Evolutionary conservation across 805 yeast species (phyloP), one percentile per base, ranked within the genome.

Genomic region (Candida vartiovaarae): DNA sequence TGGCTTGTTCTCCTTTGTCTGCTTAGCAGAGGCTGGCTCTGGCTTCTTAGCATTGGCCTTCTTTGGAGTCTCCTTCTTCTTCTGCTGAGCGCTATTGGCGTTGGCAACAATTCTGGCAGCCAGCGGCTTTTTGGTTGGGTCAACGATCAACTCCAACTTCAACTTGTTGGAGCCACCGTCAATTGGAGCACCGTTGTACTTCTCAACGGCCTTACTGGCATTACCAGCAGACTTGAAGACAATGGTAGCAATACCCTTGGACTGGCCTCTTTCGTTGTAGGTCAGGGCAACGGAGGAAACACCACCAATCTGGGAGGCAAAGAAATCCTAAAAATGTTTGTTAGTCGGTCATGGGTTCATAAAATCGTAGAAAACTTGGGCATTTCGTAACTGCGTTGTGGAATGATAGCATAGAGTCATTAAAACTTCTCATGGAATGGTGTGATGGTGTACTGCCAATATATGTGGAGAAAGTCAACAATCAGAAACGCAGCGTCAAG

Each of bases 171-270:
- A 75, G 48, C 97, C 97, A 43, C 82, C 82, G 62, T 93, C 99
- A 57, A 93, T 85, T 59, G 96, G 90, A 37, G 95, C 91, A 60
- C 93, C 91, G 65, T 91, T 85, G 71, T 83, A 91, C 59, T 81
- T 82, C 59, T 80, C 78, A 57, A 85, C 85, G 40, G 96, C 95
- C 57, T 70, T 73, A 49, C 76, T 68, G 41, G 98, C 98, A 62
- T 75, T 74, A 47, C 81, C 80, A 41, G 76, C 64, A 46, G 73
- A 71, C 60, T 70, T 78, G 73, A 93, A 93, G 46, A 82, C 72
- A 57, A 93, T 77, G 45, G 93, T 88, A 50, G 95, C 96, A 70
- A 81, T 78, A 67, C 99, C 99, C 51, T 84, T 84, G 52, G 95
- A 87, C 65, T 80, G 80, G 42, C 98, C 99, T 63, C 76, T 80